phyloP scores from a whole-genome alignment of 2,329 filamentous ascomycete genomes.

The Chaetoscypha palmicola region DNA sequence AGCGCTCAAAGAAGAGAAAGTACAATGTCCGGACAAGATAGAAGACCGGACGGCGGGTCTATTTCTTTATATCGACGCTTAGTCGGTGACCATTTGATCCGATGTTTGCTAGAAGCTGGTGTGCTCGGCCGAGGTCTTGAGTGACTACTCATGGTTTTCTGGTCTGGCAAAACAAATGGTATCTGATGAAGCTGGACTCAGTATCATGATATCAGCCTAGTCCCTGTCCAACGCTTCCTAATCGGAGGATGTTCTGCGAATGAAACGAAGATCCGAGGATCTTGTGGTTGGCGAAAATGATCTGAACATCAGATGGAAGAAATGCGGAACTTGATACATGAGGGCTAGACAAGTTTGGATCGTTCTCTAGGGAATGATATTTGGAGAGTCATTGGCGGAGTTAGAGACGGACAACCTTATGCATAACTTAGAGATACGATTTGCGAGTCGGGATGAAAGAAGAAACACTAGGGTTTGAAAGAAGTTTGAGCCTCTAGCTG shows the following conservation, averaged over 20 bases:
- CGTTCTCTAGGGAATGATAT: too few relatives aligned
- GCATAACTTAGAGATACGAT: neutral
- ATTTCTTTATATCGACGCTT: neutral
- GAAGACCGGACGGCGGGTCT: neutral
- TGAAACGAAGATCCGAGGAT: conserved; percentile 2
- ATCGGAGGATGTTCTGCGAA: conserved; percentile 6
- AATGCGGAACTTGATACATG: neutral
- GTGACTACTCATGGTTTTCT: too few relatives aligned
- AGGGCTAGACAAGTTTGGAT: neutral
- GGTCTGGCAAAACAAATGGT: too few relatives aligned
- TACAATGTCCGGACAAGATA: neutral
- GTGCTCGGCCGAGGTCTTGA: too few relatives aligned
- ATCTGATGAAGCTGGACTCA: too few relatives aligned
- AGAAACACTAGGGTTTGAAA: neutral
- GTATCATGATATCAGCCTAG: neutral
- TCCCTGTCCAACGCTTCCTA: neutral
- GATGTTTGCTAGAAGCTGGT: too few relatives aligned
- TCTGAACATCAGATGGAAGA: conserved; percentile 1
- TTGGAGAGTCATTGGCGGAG: neutral
- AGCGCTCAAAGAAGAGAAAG: conserved; percentile 3
- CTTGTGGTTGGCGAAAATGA: neutral
- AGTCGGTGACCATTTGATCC: too few relatives aligned
- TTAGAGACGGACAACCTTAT: neutral
- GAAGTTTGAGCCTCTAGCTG: neutral
- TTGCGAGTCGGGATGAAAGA: neutral